Conservation (phyloP, 768 basidiomycete genomes). For the Cystofilobasidium macerans region DNA sequence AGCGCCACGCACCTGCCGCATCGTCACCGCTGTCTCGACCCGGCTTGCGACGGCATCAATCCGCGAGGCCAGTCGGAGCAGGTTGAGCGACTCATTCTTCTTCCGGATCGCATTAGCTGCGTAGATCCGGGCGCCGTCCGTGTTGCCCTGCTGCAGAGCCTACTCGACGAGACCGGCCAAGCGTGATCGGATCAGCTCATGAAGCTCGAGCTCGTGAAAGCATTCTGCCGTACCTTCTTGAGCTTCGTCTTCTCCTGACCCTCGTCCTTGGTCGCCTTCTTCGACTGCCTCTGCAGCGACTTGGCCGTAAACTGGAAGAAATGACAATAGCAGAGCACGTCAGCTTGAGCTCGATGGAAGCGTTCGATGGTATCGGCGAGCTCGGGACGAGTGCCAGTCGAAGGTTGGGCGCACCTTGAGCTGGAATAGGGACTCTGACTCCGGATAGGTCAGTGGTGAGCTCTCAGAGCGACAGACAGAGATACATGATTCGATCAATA, state of each 20-base stretch:
- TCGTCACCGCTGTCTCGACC: slow-evolving; percentile 96
- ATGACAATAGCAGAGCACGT: neutral
- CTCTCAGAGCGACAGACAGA: too few relatives aligned
- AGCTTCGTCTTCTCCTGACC: slow-evolving; percentile 70
- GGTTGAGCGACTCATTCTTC: slow-evolving; percentile 86
- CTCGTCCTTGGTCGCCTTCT: slow-evolving; percentile 97
- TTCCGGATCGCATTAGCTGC: slow-evolving; percentile 96
- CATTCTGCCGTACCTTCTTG: slow-evolving; percentile 61
- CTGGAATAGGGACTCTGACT: slow-evolving; percentile 97
- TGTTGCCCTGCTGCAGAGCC: slow-evolving; percentile 94
- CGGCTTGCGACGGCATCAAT: slow-evolving; percentile 94
- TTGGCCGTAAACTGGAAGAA: slow-evolving; percentile 84
- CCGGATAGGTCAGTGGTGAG: too few relatives aligned
- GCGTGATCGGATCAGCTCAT: neutral
- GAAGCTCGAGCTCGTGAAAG: neutral
- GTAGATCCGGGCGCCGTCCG: slow-evolving; percentile 93
- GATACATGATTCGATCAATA: too few relatives aligned
- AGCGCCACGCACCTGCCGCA: slow-evolving; percentile 46
- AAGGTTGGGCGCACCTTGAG: slow-evolving; percentile 59
- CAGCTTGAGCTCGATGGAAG: neutral
- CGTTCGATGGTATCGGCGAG: too few relatives aligned
- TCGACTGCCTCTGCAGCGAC: slow-evolving; percentile 82
- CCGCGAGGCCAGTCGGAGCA: slow-evolving; percentile 76
- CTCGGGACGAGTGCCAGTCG: too few relatives aligned
- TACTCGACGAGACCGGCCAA: too few relatives aligned